These are phyloP conservation scores for Heterobasidion parviporum DNA, from an alignment of 1,284 basidiomycete genomes.

Conservation along the genomic window DNA sequence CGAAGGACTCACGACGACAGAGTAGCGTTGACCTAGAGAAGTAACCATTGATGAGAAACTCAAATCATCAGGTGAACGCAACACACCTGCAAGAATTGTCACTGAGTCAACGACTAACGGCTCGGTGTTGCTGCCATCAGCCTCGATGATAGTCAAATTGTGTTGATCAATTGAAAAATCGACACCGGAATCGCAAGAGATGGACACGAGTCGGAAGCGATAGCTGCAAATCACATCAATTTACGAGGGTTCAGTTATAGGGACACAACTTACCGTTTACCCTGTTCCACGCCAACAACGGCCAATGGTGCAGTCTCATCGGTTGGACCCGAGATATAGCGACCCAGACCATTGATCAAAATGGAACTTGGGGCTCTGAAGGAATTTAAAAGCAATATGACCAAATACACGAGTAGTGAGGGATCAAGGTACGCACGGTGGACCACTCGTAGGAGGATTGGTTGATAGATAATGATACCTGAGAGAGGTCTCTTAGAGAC, in stretches of 20 bases:
- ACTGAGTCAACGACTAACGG: not conserved
- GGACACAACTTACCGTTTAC: too few relatives aligned
- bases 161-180: constrained; percentile 40
- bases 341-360: constrained; percentile 42
- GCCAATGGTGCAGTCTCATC: constrained; percentile 17
- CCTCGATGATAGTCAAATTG: constrained; percentile 42
- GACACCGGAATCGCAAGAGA: constrained; percentile 25
- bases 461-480: constrained; percentile 7
- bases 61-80: too few relatives aligned
- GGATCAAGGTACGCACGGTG: not conserved
- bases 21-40: not conserved
- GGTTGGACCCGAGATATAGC: constrained; percentile 25
- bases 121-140: constrained; percentile 33
- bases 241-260: too few relatives aligned
- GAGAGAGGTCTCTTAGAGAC: not conserved
- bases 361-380: constrained; percentile 22
- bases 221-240: constrained; percentile 15
- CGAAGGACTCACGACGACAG: not conserved
- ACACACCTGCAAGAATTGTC: not conserved
- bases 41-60: not conserved
- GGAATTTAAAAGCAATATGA: not conserved
- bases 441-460: not conserved
- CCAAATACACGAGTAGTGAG: not conserved
- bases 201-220: constrained; percentile 25
- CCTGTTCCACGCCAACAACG: constrained; percentile 15